phyloP scores from a whole-genome alignment of 2,329 filamentous ascomycete species.

The Blastomyces silverae region DNA sequence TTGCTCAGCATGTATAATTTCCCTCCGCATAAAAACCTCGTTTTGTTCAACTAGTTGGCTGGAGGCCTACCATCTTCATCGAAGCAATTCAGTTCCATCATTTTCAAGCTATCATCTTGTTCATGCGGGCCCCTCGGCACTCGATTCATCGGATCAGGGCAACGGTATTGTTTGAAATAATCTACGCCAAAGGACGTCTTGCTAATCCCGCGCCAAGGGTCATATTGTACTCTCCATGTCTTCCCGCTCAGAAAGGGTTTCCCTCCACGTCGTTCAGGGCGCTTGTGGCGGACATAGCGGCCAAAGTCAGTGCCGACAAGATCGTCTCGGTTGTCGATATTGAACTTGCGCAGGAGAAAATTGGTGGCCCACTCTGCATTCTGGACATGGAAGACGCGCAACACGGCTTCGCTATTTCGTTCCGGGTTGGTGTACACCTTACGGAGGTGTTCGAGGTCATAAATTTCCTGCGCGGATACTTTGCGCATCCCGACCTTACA shows the following conservation, averaged over 20 bases:
- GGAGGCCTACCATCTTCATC: slow-evolving; percentile 33
- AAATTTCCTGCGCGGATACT: slow-evolving; percentile 46
- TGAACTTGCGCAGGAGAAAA: slow-evolving; percentile 48
- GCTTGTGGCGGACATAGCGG: slow-evolving; percentile 45
- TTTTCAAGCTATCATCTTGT: slow-evolving; percentile 33
- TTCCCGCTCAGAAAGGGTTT: slow-evolving; percentile 49
- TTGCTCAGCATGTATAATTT: slow-evolving; percentile 11
- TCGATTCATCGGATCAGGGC: slow-evolving; percentile 14
- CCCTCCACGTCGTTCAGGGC: slow-evolving; percentile 44
- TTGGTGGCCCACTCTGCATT: slow-evolving; percentile 48
- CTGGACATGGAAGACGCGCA: slow-evolving; percentile 45
- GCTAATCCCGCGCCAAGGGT: slow-evolving; percentile 48
- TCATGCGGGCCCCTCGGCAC: slow-evolving; percentile 18
- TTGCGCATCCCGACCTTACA: slow-evolving; percentile 37
- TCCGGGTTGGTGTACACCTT: slow-evolving; percentile 37
- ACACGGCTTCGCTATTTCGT: slow-evolving; percentile 25
- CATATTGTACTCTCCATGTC: slow-evolving; percentile 45
- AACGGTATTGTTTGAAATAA: slow-evolving; percentile 42
- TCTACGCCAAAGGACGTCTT: slow-evolving; percentile 48
- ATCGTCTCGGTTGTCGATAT: slow-evolving; percentile 44
- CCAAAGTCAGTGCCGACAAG: slow-evolving; percentile 47
- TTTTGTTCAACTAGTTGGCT: neutral
- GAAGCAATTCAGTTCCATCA: slow-evolving; percentile 49
- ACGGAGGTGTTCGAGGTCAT: slow-evolving; percentile 40
- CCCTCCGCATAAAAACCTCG: neutral